Conservation (phyloP, 1,139 yeast genomes). For the Suhomyces wounanorum region DNA sequence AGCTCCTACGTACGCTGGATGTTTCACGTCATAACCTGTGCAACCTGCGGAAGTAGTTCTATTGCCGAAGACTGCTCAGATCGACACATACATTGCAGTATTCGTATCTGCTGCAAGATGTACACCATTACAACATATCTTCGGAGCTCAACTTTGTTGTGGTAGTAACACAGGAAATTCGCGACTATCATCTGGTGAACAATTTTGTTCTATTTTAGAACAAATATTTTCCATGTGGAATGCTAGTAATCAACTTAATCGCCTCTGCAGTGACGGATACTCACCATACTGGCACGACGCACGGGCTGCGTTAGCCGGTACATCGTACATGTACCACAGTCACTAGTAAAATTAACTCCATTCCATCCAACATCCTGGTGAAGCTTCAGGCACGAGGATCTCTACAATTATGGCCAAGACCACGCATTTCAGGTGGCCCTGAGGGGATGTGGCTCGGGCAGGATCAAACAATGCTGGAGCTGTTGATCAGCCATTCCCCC, state of each 20-base stretch:
- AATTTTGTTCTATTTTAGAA: neutral
- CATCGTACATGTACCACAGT: neutral
- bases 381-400: too few relatives aligned
- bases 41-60: neutral
- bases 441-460: neutral
- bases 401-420: too few relatives aligned
- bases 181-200: neutral
- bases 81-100: neutral
- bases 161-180: neutral
- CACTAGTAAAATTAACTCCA: too few relatives aligned
- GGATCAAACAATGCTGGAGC: neutral
- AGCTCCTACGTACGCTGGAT: neutral
- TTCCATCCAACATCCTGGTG: too few relatives aligned
- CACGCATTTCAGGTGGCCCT: neutral
- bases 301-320: neutral
- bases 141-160: neutral
- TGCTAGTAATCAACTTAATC: neutral
- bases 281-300: neutral
- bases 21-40: neutral
- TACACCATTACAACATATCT: too few relatives aligned
- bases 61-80: neutral
- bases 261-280: neutral
- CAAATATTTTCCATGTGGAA: neutral
- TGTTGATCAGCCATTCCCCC: neutral
- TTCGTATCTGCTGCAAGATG: too few relatives aligned